These are phyloP conservation scores for Stentor coeruleus DNA, from an alignment of 73 alveolate species.

Conservation along the genomic window DNA sequence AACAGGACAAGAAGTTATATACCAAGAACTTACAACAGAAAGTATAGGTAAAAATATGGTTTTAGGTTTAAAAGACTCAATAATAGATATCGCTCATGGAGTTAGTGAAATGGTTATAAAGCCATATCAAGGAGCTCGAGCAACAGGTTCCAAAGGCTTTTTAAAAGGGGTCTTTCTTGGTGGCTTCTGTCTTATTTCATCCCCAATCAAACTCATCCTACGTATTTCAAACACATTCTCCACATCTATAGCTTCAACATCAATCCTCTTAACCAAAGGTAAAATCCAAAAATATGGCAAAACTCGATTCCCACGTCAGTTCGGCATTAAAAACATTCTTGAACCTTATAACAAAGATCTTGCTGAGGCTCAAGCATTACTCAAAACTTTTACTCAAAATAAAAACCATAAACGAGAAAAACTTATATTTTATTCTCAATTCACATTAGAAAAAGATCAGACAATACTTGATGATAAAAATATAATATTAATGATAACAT, in stretches of 20 bases:
- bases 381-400: slow-evolving; percentile 50
- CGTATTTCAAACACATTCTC: slow-evolving; percentile 63
- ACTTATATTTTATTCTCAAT: not conserved
- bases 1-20: slow-evolving; percentile 64
- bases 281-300: slow-evolving; percentile 59
- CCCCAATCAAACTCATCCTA: slow-evolving; percentile 80
- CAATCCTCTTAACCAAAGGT: slow-evolving; percentile 60
- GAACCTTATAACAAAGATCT: slow-evolving; percentile 73
- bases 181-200: slow-evolving; percentile 63
- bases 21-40: slow-evolving; percentile 50
- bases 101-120: slow-evolving; percentile 72
- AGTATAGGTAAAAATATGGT: slow-evolving; percentile 64
- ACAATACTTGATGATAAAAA: not conserved
- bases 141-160: slow-evolving; percentile 78
- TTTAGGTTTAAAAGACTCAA: slow-evolving; percentile 79
- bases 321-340: slow-evolving; percentile 58
- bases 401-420: not conserved
- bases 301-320: slow-evolving; percentile 80
- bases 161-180: slow-evolving; percentile 84
- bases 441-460: too few relatives aligned
- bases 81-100: slow-evolving; percentile 72
- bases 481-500: not conserved
- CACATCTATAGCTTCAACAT: slow-evolving; percentile 69
- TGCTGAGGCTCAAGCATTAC: slow-evolving; percentile 59
- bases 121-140: slow-evolving; percentile 73